phyloP scores from a whole-genome alignment of 176 grass and related monocot species.

The Typha latifolia region DNA sequence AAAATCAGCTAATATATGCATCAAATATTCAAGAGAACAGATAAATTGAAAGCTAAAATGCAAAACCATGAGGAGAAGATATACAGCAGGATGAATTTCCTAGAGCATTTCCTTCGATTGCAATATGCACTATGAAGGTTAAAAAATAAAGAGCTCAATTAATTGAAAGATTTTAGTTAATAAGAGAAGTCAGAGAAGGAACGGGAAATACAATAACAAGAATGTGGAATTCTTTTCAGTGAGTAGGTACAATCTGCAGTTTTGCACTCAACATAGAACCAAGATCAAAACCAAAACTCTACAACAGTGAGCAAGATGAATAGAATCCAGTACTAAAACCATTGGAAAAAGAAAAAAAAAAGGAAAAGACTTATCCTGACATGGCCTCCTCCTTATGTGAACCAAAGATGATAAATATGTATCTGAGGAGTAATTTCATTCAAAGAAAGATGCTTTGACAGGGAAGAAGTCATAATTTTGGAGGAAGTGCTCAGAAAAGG shows the following conservation, averaged over 20 bases:
- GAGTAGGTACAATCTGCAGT: background rate
- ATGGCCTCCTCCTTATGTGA: too few species aligned
- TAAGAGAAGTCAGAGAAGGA: background rate
- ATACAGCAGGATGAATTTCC: background rate
- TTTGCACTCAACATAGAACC: background rate
- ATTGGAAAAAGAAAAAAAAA: too few species aligned
- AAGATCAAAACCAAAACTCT: too few species aligned
- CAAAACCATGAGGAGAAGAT: background rate
- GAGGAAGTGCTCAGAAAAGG: too few species aligned
- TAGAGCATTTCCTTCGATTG: background rate
- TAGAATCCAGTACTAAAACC: too few species aligned
- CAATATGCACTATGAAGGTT: background rate
- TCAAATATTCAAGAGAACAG: background rate
- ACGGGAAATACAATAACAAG: background rate
- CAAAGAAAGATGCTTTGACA: too few species aligned
- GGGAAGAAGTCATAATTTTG: too few species aligned
- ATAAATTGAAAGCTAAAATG: background rate
- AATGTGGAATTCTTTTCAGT: background rate
- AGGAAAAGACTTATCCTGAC: too few species aligned
- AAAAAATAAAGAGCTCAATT: background rate
- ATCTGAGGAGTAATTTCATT: too few species aligned
- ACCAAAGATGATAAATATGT: too few species aligned
- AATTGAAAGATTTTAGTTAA: background rate
- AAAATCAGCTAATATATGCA: constrained; percentile 7
- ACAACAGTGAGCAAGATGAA: too few species aligned